Evolutionary conservation across 805 yeast species (phyloP), one percentile per base, ranked within the genome.

Genomic region (Barnettozyma populi): DNA sequence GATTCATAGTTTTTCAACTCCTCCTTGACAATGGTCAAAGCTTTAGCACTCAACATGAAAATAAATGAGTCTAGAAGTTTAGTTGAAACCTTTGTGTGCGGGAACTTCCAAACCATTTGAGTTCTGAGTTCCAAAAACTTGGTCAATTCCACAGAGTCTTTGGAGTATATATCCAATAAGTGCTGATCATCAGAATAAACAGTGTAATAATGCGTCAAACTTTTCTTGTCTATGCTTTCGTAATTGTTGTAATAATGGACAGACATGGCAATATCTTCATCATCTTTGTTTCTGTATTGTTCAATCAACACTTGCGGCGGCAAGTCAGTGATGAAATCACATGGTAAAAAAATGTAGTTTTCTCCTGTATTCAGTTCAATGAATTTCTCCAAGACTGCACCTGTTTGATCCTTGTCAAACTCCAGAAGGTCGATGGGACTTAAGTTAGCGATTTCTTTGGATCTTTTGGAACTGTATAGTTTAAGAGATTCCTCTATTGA

Each of bases 271-370:
- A 86, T 65, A 52, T 86, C 88, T 25, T 72, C 68, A 36, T 78
- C 84, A 20, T 77, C 79, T 57, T 82, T 80, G 54, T 82, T 82
- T 59, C 97, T 74, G 64, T 83, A 90, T 44, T 84, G 86, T 60
- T 92, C 96, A 40, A 90, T 80, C 29, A 94, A 73, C 18, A 84
- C 84, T 59, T 87, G 92, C 10, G 98, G 96, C 4, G 96, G 96
- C 35, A 92, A 71, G 62, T 90, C 92, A 2, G 98, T 90, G 46
- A 95, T 73, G 62, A 94, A 87, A 65, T 95, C 99, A 69, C 97
- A 92, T 7, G 98, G 97, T 47, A 94, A 68, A 29, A 94, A 66
- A n/a, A 90, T 87, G 59, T 89, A 83, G 61, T 83, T 47, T 24
- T 43, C 82, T 31, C 73, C 60, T 45, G 62, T 54, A 27, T 68